Percentiles rank a stretch among this genome's conserved stretches.
phyloP scores from a whole-genome alignment of 495 filamentous ascomycete species.

The Aspergillus haitiensis region DNA sequence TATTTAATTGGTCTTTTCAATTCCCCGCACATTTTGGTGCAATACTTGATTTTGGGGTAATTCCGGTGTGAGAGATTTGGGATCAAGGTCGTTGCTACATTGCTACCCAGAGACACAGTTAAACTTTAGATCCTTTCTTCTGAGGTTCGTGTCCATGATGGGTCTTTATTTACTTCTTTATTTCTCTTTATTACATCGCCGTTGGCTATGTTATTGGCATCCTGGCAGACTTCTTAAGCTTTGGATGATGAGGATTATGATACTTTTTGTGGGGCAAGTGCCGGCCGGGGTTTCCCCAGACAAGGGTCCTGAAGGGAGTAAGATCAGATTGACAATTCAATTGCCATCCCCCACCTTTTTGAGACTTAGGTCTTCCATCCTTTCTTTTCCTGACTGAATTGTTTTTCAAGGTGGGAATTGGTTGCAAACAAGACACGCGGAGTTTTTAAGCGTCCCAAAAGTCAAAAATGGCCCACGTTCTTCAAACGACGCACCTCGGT shows the following conservation, averaged over 20 bases:
- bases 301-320: background rate
- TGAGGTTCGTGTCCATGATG: too few species aligned
- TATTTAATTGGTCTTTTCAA: background rate
- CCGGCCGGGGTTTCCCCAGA: background rate
- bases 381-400: too few species aligned
- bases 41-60: background rate
- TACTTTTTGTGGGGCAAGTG: background rate
- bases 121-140: too few species aligned
- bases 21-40: background rate
- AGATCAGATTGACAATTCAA: background rate
- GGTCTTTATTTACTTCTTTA: too few species aligned
- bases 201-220: too few species aligned
- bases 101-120: too few species aligned
- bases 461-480: conserved; percentile 17
- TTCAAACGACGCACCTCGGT: conserved; percentile 25
- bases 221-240: background rate
- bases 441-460: background rate
- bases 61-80: background rate
- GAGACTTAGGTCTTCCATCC: too few species aligned
- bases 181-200: too few species aligned
- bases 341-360: too few species aligned
- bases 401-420: background rate
- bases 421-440: background rate
- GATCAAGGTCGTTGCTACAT: too few species aligned
- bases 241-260: background rate